Base-by-base conservation (phyloP, 164 flowering plant genomes). In the Piper longum region DNA sequence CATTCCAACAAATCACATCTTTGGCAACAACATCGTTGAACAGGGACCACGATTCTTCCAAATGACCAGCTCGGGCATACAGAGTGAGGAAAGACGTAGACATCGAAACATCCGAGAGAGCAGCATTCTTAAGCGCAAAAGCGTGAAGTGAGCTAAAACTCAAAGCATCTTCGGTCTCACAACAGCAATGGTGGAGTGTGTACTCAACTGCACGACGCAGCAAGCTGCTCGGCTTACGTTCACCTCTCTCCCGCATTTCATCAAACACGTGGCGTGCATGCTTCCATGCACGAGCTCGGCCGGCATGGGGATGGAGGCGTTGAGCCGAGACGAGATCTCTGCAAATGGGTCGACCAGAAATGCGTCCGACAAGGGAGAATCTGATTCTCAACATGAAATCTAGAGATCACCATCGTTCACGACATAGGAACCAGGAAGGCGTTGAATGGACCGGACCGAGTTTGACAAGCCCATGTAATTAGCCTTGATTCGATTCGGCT, bases 1-100 rank as follows among this genome's bases (percentile, higher is more conserved):
- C 76, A 59, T 79, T 81, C 76, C 77, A 76, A 45, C 67, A 8
- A 19, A 77, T 67, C 64, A 76, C 71, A 72, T 81, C 82, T 72
- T 62, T 72, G 19, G 43, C 43, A 13, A 17, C 8, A 56, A 72
- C 62, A 54, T 75, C 79, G 71, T 60, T 59, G 52, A 79, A 79
- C 54, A 81, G 40, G 48, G 58, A 56, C 63, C 62, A 39, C 2
- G 81, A 73, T 55, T 75, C 73, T 6, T 42, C 52, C 39, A 77
- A 72, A 60, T 72, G 63, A 12, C 69, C 61, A 5, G 72, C 67
- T 66, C 74, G 75, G 1, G 82, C 67, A 60, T 81, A 79, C 16
- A 62, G 43, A 17, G 59, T 70, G 44, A 79, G 74, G 16, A 81
- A 74, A 61, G 71, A 72, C 26, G 85, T 77, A 39, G 72, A 62